Conservation (phyloP, 1,139 yeast genomes). For the Taphrina wiesneri region DNA sequence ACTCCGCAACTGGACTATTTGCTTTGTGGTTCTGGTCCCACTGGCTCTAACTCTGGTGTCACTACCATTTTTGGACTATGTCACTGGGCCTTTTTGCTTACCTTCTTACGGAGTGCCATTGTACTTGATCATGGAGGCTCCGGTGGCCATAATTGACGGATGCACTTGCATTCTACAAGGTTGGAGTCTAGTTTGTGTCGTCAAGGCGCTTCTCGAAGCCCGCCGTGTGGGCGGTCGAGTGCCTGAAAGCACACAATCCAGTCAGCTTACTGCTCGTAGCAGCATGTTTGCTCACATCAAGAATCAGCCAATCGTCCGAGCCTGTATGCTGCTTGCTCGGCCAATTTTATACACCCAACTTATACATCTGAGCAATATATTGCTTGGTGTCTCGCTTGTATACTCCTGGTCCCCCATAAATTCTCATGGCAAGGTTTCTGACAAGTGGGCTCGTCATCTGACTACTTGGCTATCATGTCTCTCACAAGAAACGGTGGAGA, state of each 20-base stretch:
- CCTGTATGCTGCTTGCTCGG: background rate
- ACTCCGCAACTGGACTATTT: background rate
- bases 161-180: background rate
- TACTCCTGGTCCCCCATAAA: background rate
- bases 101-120: background rate
- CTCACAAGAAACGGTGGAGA: background rate
- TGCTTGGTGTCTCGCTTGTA: background rate
- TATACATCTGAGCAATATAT: background rate
- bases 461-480: conserved; percentile 5
- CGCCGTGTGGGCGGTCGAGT: background rate
- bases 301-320: background rate
- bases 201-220: background rate
- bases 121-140: background rate
- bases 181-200: conserved; percentile 1
- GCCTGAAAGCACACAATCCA: background rate
- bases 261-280: background rate
- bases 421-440: background rate
- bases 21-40: background rate
- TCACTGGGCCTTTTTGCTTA: background rate
- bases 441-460: background rate
- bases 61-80: background rate
- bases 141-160: background rate
- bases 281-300: background rate
- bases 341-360: conserved; percentile 3
- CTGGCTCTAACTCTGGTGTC: background rate